phyloP scores from a whole-genome alignment of 202 grass and related monocot genomes.

The Bolboschoenoplectus hybrid region DNA sequence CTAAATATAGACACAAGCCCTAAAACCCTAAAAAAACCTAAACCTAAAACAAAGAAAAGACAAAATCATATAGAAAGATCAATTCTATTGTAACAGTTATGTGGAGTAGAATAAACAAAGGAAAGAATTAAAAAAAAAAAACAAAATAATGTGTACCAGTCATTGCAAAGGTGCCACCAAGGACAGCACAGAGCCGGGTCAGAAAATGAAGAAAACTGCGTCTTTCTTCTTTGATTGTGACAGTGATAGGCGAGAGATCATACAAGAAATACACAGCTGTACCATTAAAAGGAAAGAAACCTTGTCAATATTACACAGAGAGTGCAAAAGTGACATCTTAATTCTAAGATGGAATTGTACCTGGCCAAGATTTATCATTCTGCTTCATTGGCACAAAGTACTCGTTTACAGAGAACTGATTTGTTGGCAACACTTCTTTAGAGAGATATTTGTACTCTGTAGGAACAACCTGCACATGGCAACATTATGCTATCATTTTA shows the following conservation, averaged over 20 bases:
- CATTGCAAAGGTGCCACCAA: slow-evolving; percentile 99
- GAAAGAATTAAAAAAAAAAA: not conserved
- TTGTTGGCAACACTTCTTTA: slow-evolving; percentile 83
- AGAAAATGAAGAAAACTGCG: slow-evolving; percentile 96
- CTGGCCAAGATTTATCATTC: slow-evolving; percentile 86
- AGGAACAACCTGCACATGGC: slow-evolving; percentile 79
- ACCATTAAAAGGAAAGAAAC: slow-evolving; percentile 38
- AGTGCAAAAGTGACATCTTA: not conserved
- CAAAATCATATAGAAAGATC: not conserved
- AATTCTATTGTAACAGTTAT: not conserved
- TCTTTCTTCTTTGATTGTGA: slow-evolving; percentile 96
- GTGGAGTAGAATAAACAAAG: not conserved
- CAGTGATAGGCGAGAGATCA: slow-evolving; percentile 96
- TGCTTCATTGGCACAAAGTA: slow-evolving; percentile 78
- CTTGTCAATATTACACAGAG: slow-evolving; percentile 31
- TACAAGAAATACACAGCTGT: slow-evolving; percentile 96
- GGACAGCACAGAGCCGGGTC: slow-evolving; percentile 90
- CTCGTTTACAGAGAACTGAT: slow-evolving; percentile 98
- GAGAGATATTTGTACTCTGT: slow-evolving; percentile 94
- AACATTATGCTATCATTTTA: not conserved
- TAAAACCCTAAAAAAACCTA: not conserved
- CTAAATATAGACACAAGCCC: not conserved
- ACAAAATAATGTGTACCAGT: slow-evolving; percentile 55
- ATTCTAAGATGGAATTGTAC: slow-evolving; percentile 40
- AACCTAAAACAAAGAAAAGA: not conserved